phyloP scores from a whole-genome alignment of 2,329 filamentous ascomycete genomes.

The Corinectria fuckeliana region DNA sequence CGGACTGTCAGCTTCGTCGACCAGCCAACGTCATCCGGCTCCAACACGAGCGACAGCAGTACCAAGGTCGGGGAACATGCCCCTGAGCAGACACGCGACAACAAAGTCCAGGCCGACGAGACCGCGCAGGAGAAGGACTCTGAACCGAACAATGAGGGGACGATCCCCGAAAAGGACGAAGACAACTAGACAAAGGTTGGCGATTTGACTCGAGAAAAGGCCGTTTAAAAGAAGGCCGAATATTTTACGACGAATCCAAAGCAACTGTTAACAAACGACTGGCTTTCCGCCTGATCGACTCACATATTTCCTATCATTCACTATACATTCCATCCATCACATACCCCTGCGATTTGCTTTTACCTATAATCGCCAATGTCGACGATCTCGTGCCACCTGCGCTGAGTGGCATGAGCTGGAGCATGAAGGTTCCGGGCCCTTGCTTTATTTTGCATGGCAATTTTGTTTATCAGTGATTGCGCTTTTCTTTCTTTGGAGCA shows the following conservation, averaged over 20 bases:
- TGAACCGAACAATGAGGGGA: background rate
- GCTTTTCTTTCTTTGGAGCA: background rate
- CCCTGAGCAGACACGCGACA: background rate
- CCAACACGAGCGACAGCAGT: conserved; percentile 17
- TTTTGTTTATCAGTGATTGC: background rate
- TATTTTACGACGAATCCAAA: conserved; percentile 6
- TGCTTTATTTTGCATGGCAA: conserved; percentile 9
- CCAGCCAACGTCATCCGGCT: conserved; percentile 22
- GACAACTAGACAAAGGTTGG: conserved; percentile 5
- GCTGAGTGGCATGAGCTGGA: background rate
- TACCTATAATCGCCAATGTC: background rate
- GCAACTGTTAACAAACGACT: conserved; percentile 11
- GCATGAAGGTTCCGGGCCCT: background rate
- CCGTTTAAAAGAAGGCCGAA: background rate
- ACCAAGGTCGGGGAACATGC: conserved; percentile 11
- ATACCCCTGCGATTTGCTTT: background rate
- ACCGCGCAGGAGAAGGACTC: background rate
- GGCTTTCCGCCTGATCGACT: too few species aligned
- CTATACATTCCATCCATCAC: background rate
- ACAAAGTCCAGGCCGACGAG: background rate
- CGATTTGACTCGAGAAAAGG: background rate
- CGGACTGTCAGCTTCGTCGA: conserved; percentile 36
- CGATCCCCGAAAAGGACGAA: conserved; percentile 27
- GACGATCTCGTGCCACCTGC: background rate
- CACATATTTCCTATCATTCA: background rate